A percentile compares a stretch with the other conserved stretches of the same genome.
These are phyloP conservation scores for Lactarius psammicola DNA, from an alignment of 768 basidiomycete genomes.

Conservation along the genomic window DNA sequence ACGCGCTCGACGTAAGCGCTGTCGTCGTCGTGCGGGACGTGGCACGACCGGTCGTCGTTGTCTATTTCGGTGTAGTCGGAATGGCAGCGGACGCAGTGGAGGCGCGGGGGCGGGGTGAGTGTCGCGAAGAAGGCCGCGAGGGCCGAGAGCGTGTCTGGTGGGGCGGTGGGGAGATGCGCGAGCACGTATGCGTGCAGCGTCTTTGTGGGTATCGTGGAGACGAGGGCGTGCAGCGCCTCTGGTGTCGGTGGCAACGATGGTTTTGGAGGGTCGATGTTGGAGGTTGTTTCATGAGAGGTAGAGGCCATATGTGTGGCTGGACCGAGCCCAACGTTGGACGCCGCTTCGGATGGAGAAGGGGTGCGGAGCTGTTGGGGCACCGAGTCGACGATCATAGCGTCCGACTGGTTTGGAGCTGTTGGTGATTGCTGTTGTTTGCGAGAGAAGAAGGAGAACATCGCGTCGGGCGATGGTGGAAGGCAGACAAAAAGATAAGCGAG, in stretches of 20 bases:
- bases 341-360: constrained; percentile 49
- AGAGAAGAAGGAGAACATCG: constrained; percentile 24
- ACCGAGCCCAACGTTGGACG: constrained; percentile 27
- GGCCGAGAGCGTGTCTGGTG: constrained; percentile 43
- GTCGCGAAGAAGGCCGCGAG: constrained; percentile 59
- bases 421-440: constrained; percentile 20
- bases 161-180: constrained; percentile 43
- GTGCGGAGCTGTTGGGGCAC: constrained; percentile 46
- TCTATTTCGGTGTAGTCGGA: constrained; percentile 66
- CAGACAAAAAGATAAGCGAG: constrained; percentile 15
- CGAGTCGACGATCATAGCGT: constrained; percentile 12
- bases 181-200: constrained; percentile 63
- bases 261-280: constrained; percentile 33
- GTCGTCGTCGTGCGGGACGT: constrained; percentile 76
- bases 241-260: constrained; percentile 28
- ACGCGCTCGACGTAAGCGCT: constrained; percentile 71
- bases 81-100: constrained; percentile 79
- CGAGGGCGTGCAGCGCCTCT: constrained; percentile 48
- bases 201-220: constrained; percentile 63
- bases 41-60: constrained; percentile 68
- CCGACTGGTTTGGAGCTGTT: constrained; percentile 7
- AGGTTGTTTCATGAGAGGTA: constrained; percentile 30
- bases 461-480: constrained; percentile 10
- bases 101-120: constrained; percentile 61
- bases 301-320: constrained; percentile 26